phyloP scores from a whole-genome alignment of 1,139 yeast species.

The Taphrina sp. region DNA sequence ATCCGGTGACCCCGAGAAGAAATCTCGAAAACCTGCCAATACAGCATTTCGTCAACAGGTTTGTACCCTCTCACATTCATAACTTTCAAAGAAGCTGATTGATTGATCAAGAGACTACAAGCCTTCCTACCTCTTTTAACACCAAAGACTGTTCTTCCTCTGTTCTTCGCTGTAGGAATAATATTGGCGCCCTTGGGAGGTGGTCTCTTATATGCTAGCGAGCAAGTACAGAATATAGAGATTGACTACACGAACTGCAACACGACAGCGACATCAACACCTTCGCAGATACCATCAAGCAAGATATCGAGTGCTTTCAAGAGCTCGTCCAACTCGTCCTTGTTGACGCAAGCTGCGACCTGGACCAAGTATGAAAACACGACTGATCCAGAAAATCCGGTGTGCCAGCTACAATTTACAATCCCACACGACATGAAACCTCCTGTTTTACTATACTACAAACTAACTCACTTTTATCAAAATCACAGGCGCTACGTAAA shows the following conservation, averaged over 20 bases:
- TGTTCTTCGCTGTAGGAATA: conserved; percentile 71
- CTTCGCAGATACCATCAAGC: conserved; percentile 60
- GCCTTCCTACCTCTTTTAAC: conserved; percentile 77
- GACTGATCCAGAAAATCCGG: conserved; percentile 48
- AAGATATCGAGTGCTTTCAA: conserved; percentile 47
- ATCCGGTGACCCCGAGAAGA: conserved; percentile 16
- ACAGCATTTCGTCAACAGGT: conserved; percentile 33
- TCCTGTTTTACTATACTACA: conserved; percentile 76
- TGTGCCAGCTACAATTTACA: conserved; percentile 76
- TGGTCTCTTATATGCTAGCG: conserved; percentile 75
- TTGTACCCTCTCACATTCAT: too few species aligned
- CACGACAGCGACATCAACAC: conserved; percentile 52
- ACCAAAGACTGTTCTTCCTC: conserved; percentile 82
- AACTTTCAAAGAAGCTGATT: too few species aligned
- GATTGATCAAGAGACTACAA: conserved; percentile 49
- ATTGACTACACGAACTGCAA: conserved; percentile 82
- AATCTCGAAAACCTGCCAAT: conserved; percentile 33
- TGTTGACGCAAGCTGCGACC: conserved; percentile 13
- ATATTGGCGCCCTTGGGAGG: conserved; percentile 90
- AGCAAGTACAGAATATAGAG: conserved; percentile 64
- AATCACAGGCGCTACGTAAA: conserved; percentile 92
- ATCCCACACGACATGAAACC: conserved; percentile 72
- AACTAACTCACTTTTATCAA: conserved; percentile 78
- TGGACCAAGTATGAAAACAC: conserved; percentile 18
- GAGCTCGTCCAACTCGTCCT: conserved; percentile 15